A percentile compares a stretch with the other conserved stretches of the same genome.
Evolutionary conservation across 2,329 filamentous ascomycete genomes (phyloP).

Genomic region (Calonectria leucothoes): DNA sequence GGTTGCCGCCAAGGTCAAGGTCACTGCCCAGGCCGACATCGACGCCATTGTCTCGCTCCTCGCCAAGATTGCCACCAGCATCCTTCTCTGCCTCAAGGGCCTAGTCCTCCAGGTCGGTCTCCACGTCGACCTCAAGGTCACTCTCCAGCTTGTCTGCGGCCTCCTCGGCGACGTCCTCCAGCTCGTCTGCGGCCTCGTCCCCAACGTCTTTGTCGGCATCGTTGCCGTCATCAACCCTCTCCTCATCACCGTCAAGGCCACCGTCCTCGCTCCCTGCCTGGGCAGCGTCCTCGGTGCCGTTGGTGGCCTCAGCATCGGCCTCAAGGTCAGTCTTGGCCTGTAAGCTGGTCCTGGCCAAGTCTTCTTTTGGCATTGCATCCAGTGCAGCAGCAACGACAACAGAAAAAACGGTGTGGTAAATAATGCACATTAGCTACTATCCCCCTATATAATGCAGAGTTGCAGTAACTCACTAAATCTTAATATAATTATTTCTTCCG

Average conservation of each 20-base stretch:
- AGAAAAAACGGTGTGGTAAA: background rate
- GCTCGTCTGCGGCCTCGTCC: background rate
- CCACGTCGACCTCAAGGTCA: background rate
- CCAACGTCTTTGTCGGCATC: background rate
- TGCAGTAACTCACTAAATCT: background rate
- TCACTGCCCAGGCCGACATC: background rate
- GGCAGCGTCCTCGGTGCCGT: background rate
- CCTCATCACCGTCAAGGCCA: background rate
- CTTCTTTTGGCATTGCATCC: background rate
- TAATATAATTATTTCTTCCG: background rate
- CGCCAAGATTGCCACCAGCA: background rate
- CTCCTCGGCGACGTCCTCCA: background rate
- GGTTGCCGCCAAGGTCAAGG: background rate
- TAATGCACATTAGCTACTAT: background rate
- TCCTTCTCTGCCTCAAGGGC: background rate
- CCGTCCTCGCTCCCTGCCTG: background rate
- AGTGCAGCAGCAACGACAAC: background rate
- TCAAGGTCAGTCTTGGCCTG: background rate
- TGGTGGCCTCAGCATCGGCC: background rate
- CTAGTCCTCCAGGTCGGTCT: background rate
- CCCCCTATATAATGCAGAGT: background rate
- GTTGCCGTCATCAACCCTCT: background rate
- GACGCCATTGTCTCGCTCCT: slow-evolving; percentile 1
- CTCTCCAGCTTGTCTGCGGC: background rate
- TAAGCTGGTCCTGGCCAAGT: background rate